Evolutionary conservation across 306 rosid species (phyloP).

Genomic region (Malus asiatica): DNA sequence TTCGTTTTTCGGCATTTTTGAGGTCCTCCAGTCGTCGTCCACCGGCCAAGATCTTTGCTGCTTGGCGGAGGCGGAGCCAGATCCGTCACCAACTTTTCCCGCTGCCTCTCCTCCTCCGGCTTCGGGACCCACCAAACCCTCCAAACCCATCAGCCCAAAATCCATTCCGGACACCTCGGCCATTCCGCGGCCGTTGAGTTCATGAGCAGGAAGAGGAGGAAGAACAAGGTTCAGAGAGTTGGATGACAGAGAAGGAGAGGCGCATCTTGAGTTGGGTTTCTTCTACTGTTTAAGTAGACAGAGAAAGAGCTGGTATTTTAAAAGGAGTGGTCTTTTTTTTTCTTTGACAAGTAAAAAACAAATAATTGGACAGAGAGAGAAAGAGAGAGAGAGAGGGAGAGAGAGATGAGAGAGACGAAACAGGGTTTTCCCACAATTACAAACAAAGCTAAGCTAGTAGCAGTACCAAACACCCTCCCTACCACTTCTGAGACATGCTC

Average conservation of each 20-base stretch:
- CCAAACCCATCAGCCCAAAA: conserved; percentile 39
- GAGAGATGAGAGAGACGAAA: background rate
- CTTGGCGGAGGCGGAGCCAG: conserved; percentile 30
- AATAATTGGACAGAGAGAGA: conserved; percentile 16
- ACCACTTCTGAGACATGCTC: conserved; percentile 4
- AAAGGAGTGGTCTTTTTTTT: background rate
- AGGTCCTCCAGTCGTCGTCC: conserved; percentile 30
- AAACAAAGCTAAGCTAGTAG: background rate
- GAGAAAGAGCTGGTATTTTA: conserved; percentile 6
- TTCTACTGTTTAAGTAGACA: background rate
- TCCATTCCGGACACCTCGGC: conserved; percentile 32
- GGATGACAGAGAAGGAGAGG: conserved; percentile 20
- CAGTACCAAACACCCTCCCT: conserved; percentile 25
- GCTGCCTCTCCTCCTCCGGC: background rate
- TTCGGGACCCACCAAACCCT: conserved; percentile 26
- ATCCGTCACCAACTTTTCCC: conserved; percentile 28
- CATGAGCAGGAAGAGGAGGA: conserved; percentile 15
- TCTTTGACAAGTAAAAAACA: conserved; percentile 16
- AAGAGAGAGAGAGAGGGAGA: background rate
- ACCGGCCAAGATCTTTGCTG: conserved; percentile 27
- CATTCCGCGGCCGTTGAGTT: conserved; percentile 23
- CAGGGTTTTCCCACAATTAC: background rate
- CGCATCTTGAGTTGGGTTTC: conserved; percentile 17
- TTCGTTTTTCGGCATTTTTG: conserved; percentile 31
- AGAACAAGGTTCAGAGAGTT: conserved; percentile 3